Evolutionary conservation across 2,329 filamentous ascomycete species (phyloP).

Genomic region (Ambrosiella cleistominuta): DNA sequence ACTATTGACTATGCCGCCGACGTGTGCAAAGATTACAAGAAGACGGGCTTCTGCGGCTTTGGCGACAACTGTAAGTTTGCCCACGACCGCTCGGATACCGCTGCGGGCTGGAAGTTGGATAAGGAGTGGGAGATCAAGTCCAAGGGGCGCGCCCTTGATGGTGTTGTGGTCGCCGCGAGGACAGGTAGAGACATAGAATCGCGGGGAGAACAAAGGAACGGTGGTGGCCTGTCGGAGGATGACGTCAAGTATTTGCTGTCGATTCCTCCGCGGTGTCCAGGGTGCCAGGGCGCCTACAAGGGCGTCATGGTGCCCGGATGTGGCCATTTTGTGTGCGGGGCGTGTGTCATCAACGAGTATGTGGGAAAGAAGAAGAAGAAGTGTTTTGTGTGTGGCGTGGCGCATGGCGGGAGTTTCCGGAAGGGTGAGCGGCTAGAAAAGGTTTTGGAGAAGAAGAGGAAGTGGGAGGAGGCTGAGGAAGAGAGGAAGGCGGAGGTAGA

Average conservation of each 20-base stretch:
- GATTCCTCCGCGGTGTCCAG: constrained; percentile 79
- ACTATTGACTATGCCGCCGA: constrained; percentile 82
- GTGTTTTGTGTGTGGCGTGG: constrained; percentile 70
- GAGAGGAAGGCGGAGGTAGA: constrained; percentile 17
- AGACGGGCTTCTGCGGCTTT: constrained; percentile 49
- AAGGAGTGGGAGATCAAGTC: constrained; percentile 78
- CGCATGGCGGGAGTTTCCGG: constrained; percentile 83
- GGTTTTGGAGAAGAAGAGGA: constrained; percentile 56
- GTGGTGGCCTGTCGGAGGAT: constrained; percentile 24
- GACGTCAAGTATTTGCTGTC: constrained; percentile 60
- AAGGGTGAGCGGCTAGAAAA: constrained; percentile 67
- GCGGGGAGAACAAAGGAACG: constrained; percentile 15
- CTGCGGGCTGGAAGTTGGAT: constrained; percentile 91
- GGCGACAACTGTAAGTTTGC: constrained; percentile 68
- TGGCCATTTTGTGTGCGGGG: constrained; percentile 89
- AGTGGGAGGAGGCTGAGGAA: constrained; percentile 37
- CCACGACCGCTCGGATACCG: constrained; percentile 61
- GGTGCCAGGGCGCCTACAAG: constrained; percentile 65
- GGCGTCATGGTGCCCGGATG: constrained; percentile 75
- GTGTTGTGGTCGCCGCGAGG: constrained; percentile 41
- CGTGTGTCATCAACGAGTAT: constrained; percentile 73
- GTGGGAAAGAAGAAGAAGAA: constrained; percentile 53
- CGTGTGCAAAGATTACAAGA: constrained; percentile 87
- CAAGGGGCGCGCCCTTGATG: constrained; percentile 45
- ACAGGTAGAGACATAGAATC: constrained; percentile 29